phyloP scores from a whole-genome alignment of 148 eudicot species.

The Diospyros kaki region DNA sequence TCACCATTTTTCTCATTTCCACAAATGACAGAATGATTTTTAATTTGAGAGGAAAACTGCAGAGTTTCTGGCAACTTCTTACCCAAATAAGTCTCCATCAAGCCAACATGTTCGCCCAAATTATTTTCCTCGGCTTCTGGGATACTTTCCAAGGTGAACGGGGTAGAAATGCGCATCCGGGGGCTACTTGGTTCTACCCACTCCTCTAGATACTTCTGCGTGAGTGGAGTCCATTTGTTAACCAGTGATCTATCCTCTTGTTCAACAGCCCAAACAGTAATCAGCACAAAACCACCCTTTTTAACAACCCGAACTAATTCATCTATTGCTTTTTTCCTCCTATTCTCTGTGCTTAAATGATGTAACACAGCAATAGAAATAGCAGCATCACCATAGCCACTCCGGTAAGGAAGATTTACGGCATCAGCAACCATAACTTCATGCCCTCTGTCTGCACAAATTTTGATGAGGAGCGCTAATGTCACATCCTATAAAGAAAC shows the following conservation, averaged over 20 bases:
- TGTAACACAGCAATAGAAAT: constrained; percentile 96
- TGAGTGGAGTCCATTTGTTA: constrained; percentile 90
- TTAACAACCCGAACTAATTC: constrained; percentile 89
- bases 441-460: constrained; percentile 77
- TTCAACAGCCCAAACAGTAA: constrained; percentile 96
- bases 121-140: constrained; percentile 66
- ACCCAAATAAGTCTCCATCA: constrained; percentile 20
- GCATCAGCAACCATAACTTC: constrained; percentile 95
- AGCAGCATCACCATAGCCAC: constrained; percentile 82
- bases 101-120: constrained; percentile 18
- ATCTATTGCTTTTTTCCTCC: constrained; percentile 82
- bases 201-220: constrained; percentile 68
- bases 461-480: constrained; percentile 72
- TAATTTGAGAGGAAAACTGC: constrained; percentile 15
- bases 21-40: constrained; percentile 17
- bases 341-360: constrained; percentile 73
- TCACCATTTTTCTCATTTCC: constrained; percentile 20
- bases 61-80: constrained; percentile 14
- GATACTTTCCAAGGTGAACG: constrained; percentile 59
- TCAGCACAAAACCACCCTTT: constrained; percentile 73
- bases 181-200: constrained; percentile 93
- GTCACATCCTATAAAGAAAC: constrained; percentile 87
- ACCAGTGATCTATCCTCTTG: constrained; percentile 77
- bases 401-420: constrained; percentile 80
- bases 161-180: constrained; percentile 46